Conservation (phyloP, 1,139 yeast genomes). For the Sugiyamaella novakii region DNA sequence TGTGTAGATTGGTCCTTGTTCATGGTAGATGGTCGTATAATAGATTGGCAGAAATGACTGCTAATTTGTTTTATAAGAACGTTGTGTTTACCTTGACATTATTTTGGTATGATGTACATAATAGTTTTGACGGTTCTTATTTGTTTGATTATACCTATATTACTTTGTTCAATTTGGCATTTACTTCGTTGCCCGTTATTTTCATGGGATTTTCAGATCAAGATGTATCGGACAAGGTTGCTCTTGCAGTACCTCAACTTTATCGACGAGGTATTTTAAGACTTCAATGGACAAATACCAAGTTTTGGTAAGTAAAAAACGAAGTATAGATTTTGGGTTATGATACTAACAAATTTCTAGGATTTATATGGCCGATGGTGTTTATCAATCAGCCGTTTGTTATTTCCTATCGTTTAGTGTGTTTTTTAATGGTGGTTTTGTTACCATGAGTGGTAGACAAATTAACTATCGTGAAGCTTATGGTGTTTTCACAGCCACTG, state of each 20-base stretch:
- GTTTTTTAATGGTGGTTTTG: constrained; percentile 59
- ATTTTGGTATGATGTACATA: constrained; percentile 90
- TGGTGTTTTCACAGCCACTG: constrained; percentile 78
- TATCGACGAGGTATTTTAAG: constrained; percentile 84
- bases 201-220: constrained; percentile 90
- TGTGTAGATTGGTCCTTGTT: constrained; percentile 74
- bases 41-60: constrained; percentile 90
- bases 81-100: constrained; percentile 84
- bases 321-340: not conserved
- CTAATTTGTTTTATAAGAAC: constrained; percentile 88
- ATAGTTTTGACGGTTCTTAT: constrained; percentile 88
- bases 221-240: constrained; percentile 80
- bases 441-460: constrained; percentile 62
- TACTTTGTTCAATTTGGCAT: constrained; percentile 91
- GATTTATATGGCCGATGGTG: constrained; percentile 78
- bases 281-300: constrained; percentile 74
- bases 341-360: constrained; percentile 18
- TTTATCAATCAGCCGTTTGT: constrained; percentile 82
- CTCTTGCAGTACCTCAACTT: constrained; percentile 81
- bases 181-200: constrained; percentile 91
- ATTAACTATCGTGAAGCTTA: constrained; percentile 82
- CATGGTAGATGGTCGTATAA: constrained; percentile 98
- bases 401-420: constrained; percentile 83
- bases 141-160: constrained; percentile 89
- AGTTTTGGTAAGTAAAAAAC: constrained; percentile 55